Conservation (phyloP, 2,329 filamentous ascomycete species). For the Thelonectria discophora region DNA sequence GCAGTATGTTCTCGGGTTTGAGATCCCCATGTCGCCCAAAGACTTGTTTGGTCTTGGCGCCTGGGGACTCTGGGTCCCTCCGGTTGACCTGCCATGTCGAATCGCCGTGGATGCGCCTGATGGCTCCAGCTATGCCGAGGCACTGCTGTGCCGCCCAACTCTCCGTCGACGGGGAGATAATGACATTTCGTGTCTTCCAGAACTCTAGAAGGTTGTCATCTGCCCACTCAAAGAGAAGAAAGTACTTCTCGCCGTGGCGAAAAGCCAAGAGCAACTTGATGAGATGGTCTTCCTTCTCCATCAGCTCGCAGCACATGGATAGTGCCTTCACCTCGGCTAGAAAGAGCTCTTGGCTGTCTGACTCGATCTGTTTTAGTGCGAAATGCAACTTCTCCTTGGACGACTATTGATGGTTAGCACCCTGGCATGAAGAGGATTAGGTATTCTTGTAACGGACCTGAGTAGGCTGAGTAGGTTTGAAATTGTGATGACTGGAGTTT, state of each 20-base stretch:
- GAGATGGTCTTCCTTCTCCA: neutral
- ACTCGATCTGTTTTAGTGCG: neutral
- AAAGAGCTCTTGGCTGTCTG: neutral
- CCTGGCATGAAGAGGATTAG: neutral
- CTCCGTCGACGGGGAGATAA: neutral
- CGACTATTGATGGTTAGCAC: neutral
- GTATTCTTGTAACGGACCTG: neutral
- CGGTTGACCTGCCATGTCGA: neutral
- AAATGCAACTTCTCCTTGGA: neutral
- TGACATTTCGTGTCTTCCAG: neutral
- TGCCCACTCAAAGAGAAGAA: slow-evolving; percentile 7
- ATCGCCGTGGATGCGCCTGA: neutral
- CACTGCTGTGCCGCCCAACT: slow-evolving; percentile 1
- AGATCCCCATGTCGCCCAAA: slow-evolving; percentile 12
- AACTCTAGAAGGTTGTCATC: neutral
- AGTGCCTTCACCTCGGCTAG: neutral
- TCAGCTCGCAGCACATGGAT: neutral
- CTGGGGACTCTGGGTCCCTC: neutral
- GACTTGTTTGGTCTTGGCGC: neutral
- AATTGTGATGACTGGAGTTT: slow-evolving; percentile 5
- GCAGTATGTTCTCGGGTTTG: slow-evolving; percentile 4
- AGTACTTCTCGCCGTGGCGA: neutral
- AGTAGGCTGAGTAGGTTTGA: neutral
- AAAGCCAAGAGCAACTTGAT: slow-evolving; percentile 7
- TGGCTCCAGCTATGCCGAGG: neutral